phyloP scores from a whole-genome alignment of 2,329 filamentous ascomycete genomes.

The Knoxdaviesia proteae region DNA sequence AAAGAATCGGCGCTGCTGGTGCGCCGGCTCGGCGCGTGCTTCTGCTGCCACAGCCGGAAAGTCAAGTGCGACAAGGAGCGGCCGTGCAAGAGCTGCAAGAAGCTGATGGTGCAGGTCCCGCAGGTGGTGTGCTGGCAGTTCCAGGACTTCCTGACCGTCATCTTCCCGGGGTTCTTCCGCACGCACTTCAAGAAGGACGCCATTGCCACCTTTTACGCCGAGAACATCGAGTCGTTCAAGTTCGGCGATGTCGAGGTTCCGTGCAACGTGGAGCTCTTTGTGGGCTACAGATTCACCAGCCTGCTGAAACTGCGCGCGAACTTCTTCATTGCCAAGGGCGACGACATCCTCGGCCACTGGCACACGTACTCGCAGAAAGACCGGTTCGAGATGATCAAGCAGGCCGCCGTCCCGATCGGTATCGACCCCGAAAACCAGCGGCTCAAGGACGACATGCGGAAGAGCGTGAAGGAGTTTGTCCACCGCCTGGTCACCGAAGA shows the following conservation, averaged over 20 bases:
- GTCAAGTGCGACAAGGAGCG: conserved; percentile 35
- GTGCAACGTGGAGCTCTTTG: conserved; percentile 26
- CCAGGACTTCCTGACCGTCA: conserved; percentile 27
- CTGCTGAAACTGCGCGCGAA: conserved; percentile 26
- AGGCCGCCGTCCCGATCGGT: conserved; percentile 26
- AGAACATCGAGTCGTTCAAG: conserved; percentile 25
- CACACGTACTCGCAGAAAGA: conserved; percentile 19
- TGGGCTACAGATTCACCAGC: conserved; percentile 21
- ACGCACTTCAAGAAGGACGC: conserved; percentile 27
- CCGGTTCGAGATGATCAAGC: conserved; percentile 18
- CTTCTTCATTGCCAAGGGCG: conserved; percentile 27
- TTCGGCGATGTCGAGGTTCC: conserved; percentile 18
- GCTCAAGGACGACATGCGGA: conserved; percentile 24
- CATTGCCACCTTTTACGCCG: conserved; percentile 23
- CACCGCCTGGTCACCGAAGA: conserved; percentile 26
- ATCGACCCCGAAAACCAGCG: conserved; percentile 20
- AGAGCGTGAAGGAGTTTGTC: conserved; percentile 25
- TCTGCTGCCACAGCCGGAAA: conserved; percentile 38
- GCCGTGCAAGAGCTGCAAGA: conserved; percentile 34
- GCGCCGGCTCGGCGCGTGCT: conserved; percentile 32
- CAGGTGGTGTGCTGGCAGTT: conserved; percentile 39
- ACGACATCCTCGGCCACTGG: conserved; percentile 29
- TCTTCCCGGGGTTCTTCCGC: conserved; percentile 32
- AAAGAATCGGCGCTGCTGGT: conserved; percentile 34
- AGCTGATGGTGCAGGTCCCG: conserved; percentile 26